A percentile compares a stretch with the other conserved stretches of the same genome.
Conservation (phyloP, 345 rosid species). For the Linum lewisii region DNA sequence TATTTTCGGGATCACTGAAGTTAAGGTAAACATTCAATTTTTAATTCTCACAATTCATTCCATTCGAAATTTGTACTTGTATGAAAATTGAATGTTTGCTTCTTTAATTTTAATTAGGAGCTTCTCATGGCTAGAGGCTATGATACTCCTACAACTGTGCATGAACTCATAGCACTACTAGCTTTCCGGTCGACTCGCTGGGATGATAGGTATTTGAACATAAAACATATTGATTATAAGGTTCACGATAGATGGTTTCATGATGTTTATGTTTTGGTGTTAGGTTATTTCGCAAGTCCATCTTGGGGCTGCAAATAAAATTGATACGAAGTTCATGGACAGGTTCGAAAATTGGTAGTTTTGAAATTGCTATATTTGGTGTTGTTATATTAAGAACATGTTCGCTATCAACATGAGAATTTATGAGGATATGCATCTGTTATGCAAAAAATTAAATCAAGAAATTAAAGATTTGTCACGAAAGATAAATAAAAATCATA, state of each 20-base stretch:
- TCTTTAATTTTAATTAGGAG: slow-evolving; percentile 40
- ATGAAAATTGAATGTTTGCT: not conserved
- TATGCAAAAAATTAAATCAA: slow-evolving; percentile 73
- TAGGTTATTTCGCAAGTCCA: slow-evolving; percentile 87
- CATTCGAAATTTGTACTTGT: slow-evolving; percentile 2
- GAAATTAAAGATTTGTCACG: slow-evolving; percentile 77
- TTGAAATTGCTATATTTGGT: not conserved
- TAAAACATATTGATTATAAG: too few species aligned
- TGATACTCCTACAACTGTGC: slow-evolving; percentile 71
- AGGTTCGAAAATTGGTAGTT: slow-evolving; percentile 60
- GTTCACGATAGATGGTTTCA: not conserved
- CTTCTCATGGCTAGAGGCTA: slow-evolving; percentile 74
- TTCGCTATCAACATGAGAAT: slow-evolving; percentile 50
- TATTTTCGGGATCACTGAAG: slow-evolving; percentile 76
- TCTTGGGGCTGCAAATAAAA: slow-evolving; percentile 93
- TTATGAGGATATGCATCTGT: slow-evolving; percentile 78
- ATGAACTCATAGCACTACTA: slow-evolving; percentile 76
- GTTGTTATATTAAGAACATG: not conserved
- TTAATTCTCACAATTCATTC: slow-evolving; percentile 13
- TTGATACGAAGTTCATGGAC: slow-evolving; percentile 85
- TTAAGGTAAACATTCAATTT: slow-evolving; percentile 17
- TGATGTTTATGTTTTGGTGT: not conserved
- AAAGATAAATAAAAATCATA: slow-evolving; percentile 38
- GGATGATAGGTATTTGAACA: slow-evolving; percentile 72
- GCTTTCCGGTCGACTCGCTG: slow-evolving; percentile 73